Percentiles rank a stretch among this genome's conserved stretches.
Evolutionary conservation across 805 yeast species (phyloP).

Genomic region (Yarrowia sp.): DNA sequence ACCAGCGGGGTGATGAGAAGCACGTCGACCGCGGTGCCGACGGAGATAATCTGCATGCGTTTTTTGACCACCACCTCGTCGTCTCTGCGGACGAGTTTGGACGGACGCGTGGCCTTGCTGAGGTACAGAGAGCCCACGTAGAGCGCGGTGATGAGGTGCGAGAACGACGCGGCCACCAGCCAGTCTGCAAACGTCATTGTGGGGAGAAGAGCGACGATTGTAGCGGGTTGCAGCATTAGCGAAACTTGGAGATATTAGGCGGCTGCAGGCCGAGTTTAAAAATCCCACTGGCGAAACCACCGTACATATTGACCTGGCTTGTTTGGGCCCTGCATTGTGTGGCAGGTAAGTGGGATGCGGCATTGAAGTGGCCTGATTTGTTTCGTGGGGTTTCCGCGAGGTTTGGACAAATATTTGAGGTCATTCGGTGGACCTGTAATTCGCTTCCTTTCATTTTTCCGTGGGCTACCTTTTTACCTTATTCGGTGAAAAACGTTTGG

Average conservation of each 20-base stretch:
- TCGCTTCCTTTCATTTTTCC: neutral
- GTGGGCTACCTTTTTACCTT: slow-evolving; percentile 1
- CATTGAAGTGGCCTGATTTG: no score
- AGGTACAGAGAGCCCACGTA: slow-evolving; percentile 34
- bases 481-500: slow-evolving; percentile 2
- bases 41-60: slow-evolving; percentile 38
- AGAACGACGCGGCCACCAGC: slow-evolving; percentile 12
- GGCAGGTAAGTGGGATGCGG: no score
- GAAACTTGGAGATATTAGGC: slow-evolving; percentile 21
- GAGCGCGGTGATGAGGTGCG: slow-evolving; percentile 29
- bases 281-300: neutral
- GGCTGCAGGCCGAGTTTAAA: slow-evolving; percentile 12
- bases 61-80: slow-evolving; percentile 31
- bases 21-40: slow-evolving; percentile 40
- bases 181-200: slow-evolving; percentile 15
- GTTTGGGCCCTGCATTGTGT: neutral
- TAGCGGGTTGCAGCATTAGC: neutral
- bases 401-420: no score
- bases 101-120: slow-evolving; percentile 32
- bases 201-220: neutral
- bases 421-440: no score
- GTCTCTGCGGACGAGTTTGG: slow-evolving; percentile 30
- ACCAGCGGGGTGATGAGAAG: slow-evolving; percentile 33
- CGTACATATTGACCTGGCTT: neutral
- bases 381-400: no score